These are phyloP conservation scores for Mallotus nudiflorus DNA, from an alignment of 345 rosid genomes.

Conservation along the genomic window DNA sequence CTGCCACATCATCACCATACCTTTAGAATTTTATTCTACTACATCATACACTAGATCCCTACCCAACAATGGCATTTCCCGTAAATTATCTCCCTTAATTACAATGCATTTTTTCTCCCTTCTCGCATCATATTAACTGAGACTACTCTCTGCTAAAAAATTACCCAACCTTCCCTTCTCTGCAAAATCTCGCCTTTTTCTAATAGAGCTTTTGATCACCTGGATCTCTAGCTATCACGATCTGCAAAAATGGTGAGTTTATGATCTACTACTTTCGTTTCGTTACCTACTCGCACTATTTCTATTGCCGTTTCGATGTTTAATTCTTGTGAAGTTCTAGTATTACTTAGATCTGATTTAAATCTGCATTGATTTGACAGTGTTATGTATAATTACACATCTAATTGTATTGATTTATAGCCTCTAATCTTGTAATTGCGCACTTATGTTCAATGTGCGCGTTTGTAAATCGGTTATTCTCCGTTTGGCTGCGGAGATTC, in stretches of 20 bases:
- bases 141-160: neutral
- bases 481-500: slow-evolving; percentile 5
- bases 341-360: slow-evolving; percentile 21
- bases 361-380: slow-evolving; percentile 16
- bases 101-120: neutral
- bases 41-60: neutral
- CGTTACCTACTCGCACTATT: neutral
- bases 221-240: slow-evolving; percentile 24
- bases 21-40: neutral
- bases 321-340: slow-evolving; percentile 8
- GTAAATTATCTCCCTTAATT: slow-evolving; percentile 7
- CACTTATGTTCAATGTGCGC: neutral
- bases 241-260: slow-evolving; percentile 33
- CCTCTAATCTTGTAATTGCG: slow-evolving; percentile 1
- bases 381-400: neutral
- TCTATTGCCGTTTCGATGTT: neutral
- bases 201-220: neutral
- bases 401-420: neutral
- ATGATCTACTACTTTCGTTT: slow-evolving; percentile 14
- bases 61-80: neutral
- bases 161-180: neutral
- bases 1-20: neutral
- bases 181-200: neutral
- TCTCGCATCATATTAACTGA: neutral
- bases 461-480: slow-evolving; percentile 4